These are phyloP conservation scores for Casuarina cunninghamiana DNA, from an alignment of 306 rosid species.

Conservation along the genomic window DNA sequence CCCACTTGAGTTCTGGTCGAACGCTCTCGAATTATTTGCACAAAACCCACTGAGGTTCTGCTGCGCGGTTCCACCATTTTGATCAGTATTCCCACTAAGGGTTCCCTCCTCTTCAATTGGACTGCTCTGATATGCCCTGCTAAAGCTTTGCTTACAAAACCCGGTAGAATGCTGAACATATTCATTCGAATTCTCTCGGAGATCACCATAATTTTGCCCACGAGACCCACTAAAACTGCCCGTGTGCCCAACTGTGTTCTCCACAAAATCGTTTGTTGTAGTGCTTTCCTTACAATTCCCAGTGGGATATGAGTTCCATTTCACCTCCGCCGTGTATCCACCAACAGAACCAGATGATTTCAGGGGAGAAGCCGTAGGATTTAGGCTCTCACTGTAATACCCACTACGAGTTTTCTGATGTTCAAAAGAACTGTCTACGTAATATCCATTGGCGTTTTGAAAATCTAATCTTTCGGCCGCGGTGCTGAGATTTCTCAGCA, in stretches of 20 bases:
- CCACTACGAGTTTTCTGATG: conserved; percentile 33
- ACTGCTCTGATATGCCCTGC: not conserved
- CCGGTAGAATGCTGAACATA: not conserved
- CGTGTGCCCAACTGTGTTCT: not conserved
- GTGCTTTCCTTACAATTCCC: not conserved
- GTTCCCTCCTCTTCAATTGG: not conserved
- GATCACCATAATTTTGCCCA: not conserved
- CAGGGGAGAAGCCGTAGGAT: not conserved
- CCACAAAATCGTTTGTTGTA: not conserved
- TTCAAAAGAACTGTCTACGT: conserved; percentile 29
- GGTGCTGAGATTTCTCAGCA: conserved; percentile 36
- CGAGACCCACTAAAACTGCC: not conserved
- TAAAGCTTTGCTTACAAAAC: not conserved
- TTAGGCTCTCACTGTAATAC: conserved; percentile 11
- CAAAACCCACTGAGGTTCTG: not conserved
- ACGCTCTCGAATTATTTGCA: not conserved
- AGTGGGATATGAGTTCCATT: not conserved
- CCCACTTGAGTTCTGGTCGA: not conserved
- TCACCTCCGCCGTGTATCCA: not conserved
- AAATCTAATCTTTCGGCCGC: conserved; percentile 44
- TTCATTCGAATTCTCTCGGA: not conserved
- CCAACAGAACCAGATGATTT: not conserved
- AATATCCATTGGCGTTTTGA: conserved; percentile 25
- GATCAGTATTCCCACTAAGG: not conserved
- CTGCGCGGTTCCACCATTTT: not conserved